Base-by-base conservation (phyloP, 2,329 filamentous ascomycete genomes). In the Cyanodermella asteris region DNA sequence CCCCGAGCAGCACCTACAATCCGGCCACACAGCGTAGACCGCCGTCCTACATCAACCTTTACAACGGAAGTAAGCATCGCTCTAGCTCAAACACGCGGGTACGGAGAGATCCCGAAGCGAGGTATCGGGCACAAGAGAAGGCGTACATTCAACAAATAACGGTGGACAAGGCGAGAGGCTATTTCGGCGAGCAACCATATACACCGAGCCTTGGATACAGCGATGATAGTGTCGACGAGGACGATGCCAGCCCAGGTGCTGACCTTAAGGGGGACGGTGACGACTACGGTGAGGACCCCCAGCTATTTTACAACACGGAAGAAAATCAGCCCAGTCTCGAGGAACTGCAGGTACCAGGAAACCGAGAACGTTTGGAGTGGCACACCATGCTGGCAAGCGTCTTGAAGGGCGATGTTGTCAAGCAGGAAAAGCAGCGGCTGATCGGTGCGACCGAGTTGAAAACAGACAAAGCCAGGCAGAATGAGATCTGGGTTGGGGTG, bases 311-410 rank as follows among this genome's bases (percentile, higher is more conserved):
- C 42, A 76, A 78, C 29, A 81, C 84, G 40, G 80, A 93, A 39
- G 74, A 87, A 36, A 65, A 80, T 35, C 76, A 87, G 39, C 82
- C 82, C 1, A 87, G 78, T 4, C 61, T 78, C 13, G 87, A 94
- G 40, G 87, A 97, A 45, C 50, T 94, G 26, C 74, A 76, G 46
- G 76, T 93, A 38, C 76, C 81, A 1, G 69, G 72, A 34, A 93
- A 82, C 42, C 64, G 82, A 32, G 87, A 94, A 48, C 63, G 84
- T 22, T 57, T 97, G 13, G 87, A 97, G 50, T 97, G 87, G 87
- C 82, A 97, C 50, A 80, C 80, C 3, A 97, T 97, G 87, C 55
- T 97, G 28, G 78, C 84, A 31, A 90, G 84, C 9, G 87, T 97
- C 4, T 55, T 97, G 36, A 93, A 82, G 1, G 87, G 87, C 35